Base-by-base conservation (phyloP, 495 filamentous ascomycete species). In the Xylaria curta region DNA sequence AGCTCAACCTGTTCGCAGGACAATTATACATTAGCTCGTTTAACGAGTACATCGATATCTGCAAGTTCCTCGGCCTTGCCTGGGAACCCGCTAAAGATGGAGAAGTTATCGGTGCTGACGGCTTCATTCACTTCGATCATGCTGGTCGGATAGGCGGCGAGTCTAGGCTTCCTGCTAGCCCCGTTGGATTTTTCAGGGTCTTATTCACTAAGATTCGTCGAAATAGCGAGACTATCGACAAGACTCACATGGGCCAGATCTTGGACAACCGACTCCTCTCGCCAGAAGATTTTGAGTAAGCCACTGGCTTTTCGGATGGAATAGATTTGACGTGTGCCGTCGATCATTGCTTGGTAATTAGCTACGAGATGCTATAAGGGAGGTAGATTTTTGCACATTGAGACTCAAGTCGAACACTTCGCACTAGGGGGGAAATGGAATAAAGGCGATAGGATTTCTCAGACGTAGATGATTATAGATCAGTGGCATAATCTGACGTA, bases 1-100 rank as follows among this genome's bases (percentile, higher is more conserved):
- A 90, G 58, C 83, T 93, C 21, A 90, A 91, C 72, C 81, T 93
- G 5, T 93, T 93, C 74, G 83, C 91, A 0, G 91, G 91, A 17
- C 88, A 91, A 68, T 82, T 93, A 0, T 93, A 91, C 78, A 76
- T 93, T 5, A 68, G 60, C n/a, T 83, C 82, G 1, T 88, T 84
- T 64, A 62, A 78, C 4, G 84, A 91, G 59, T 93, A 92, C 74
- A 47, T 80, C 13, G 67, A 74, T 6, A 58, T 89, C 1, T 92
- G 88, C 72, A 72, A 79, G 0, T 90, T 87, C 69, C 76, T 94
- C 0, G 86, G 88, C 1, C 76, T 87, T 7, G 72, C 80, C 36
- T 76, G 69, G 53, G 54, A 76, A 38, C 64, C 75, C 21, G 76
- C 79, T 0, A 67, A 76, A 21, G 78, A 81, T 66, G 76, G 76